phyloP scores from a whole-genome alignment of 139 green algal genomes.

The Chlorella sp. region DNA sequence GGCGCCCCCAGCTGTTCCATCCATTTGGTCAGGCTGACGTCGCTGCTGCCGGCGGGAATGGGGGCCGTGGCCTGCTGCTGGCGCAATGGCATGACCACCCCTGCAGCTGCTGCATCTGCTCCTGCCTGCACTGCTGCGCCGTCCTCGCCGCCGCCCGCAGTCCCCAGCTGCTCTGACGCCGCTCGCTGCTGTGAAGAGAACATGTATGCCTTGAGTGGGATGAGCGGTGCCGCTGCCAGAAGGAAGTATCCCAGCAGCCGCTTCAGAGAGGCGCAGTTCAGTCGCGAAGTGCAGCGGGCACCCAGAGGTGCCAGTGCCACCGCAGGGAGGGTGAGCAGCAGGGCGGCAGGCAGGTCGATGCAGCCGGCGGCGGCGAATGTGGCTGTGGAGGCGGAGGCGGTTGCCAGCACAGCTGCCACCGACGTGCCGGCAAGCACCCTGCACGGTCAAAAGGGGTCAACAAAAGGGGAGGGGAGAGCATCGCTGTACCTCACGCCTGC shows the following conservation, averaged over 20 bases:
- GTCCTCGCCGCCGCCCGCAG: neutral
- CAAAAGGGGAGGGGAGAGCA: no score
- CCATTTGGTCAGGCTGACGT: neutral
- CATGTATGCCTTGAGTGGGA: conserved; percentile 62
- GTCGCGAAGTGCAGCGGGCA: conserved; percentile 53
- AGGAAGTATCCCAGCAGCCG: conserved; percentile 66
- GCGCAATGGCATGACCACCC: neutral
- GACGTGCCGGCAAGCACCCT: conserved; percentile 68
- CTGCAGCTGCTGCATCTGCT: neutral
- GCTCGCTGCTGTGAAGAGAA: neutral
- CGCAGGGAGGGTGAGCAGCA: conserved; percentile 55
- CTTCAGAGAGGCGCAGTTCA: conserved; percentile 57
- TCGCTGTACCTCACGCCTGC: no score
- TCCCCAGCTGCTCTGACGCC: neutral
- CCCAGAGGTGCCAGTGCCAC: conserved; percentile 65
- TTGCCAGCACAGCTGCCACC: conserved; percentile 74
- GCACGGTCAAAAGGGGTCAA: neutral
- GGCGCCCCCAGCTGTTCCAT: neutral
- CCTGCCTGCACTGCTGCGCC: neutral
- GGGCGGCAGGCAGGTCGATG: conserved; percentile 63
- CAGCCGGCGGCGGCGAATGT: conserved; percentile 54
- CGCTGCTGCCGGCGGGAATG: neutral
- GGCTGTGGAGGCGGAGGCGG: conserved; percentile 54
- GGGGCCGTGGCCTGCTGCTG: neutral
- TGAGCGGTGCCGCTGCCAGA: conserved; percentile 63